These are phyloP conservation scores for Camellia granthamiana DNA, from an alignment of 148 eudicot species.

Conservation along the genomic window DNA sequence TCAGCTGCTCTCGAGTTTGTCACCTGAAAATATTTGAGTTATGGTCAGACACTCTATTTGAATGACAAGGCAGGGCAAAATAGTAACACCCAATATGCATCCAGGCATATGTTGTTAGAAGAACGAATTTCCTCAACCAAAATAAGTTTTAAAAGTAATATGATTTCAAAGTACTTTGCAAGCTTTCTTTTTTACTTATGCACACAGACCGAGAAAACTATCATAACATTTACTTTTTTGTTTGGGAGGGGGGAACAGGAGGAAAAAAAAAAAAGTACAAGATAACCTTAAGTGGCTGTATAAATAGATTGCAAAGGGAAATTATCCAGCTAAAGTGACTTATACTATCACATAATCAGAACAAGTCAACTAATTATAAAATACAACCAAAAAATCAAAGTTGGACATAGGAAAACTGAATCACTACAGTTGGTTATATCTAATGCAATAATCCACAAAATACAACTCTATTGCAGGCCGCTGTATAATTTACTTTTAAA, in stretches of 20 bases:
- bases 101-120: background rate
- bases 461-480: too few relatives aligned
- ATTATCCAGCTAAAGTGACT: background rate
- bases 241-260: too few relatives aligned
- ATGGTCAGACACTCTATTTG: slow-evolving; percentile 3
- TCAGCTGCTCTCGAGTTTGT: slow-evolving; percentile 51
- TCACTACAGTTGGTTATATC: too few relatives aligned
- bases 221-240: background rate
- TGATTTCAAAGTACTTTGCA: background rate
- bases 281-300: background rate
- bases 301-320: background rate
- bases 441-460: too few relatives aligned
- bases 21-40: slow-evolving; percentile 40
- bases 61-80: background rate
- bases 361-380: too few relatives aligned
- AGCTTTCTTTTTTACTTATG: background rate
- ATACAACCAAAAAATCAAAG: too few relatives aligned
- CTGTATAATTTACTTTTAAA: too few relatives aligned
- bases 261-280: background rate
- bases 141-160: background rate
- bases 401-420: too few relatives aligned
- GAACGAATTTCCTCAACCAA: background rate
- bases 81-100: background rate
- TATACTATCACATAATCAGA: too few relatives aligned
- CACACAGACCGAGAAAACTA: background rate